Conservation (phyloP, 805 yeast species). For the Saturnispora diversa region DNA sequence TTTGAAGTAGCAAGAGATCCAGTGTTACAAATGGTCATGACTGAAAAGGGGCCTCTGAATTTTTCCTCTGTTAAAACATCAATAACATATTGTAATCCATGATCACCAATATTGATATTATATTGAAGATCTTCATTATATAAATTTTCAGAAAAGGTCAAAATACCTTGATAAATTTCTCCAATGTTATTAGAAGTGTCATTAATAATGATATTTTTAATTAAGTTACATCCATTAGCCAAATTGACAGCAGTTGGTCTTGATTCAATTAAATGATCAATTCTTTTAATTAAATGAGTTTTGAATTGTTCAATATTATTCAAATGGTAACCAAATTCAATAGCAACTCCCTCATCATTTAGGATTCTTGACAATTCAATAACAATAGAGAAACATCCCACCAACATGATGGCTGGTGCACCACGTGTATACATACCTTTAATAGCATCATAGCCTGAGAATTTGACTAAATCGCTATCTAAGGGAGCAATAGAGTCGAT, state of each 20-base stretch:
- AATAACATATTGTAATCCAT: constrained; percentile 66
- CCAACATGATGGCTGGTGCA: constrained; percentile 97
- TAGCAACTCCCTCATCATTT: constrained; percentile 10
- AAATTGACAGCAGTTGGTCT: constrained; percentile 96
- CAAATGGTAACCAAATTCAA: constrained; percentile 24
- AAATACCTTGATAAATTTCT: constrained; percentile 29
- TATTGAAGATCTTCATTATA: constrained; percentile 72
- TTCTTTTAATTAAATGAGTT: constrained; percentile 34
- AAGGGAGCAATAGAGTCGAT: constrained; percentile 46
- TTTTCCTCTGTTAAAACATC: constrained; percentile 37
- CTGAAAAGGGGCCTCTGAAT: constrained; percentile 62
- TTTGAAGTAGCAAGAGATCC: constrained; percentile 97
- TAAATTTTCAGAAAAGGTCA: constrained; percentile 43
- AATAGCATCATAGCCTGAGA: constrained; percentile 78
- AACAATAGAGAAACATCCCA: constrained; percentile 76
- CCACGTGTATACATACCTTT: constrained; percentile 92
- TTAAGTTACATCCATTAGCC: constrained; percentile 58
- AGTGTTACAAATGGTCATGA: constrained; percentile 89
- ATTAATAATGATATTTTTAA: constrained; percentile 28
- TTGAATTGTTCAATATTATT: constrained; percentile 27
- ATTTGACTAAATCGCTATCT: constrained; percentile 33
- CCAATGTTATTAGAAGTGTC: constrained; percentile 15
- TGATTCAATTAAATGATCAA: constrained; percentile 63
- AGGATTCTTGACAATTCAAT: constrained; percentile 48
- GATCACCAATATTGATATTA: constrained; percentile 67